phyloP scores from a whole-genome alignment of 176 grass and related monocot species.

The Raddia guianensis region DNA sequence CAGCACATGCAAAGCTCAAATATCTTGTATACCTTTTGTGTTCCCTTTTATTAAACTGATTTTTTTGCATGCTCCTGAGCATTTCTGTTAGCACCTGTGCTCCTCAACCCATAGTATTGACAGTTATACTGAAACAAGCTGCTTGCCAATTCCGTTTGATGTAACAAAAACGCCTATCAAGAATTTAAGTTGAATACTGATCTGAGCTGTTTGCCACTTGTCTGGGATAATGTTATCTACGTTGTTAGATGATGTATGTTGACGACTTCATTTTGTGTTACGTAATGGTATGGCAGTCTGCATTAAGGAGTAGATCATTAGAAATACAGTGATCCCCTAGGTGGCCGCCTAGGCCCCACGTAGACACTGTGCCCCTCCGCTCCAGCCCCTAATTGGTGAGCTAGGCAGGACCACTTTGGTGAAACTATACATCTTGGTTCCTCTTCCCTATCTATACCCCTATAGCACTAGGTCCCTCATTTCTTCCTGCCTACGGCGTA shows the following conservation, averaged over 20 bases:
- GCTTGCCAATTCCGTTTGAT: neutral
- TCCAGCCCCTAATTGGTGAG: no score
- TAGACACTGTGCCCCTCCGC: no score
- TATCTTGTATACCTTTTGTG: neutral
- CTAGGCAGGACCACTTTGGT: no score
- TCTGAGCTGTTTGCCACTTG: neutral
- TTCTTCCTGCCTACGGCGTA: no score
- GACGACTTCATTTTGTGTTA: neutral
- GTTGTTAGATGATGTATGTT: slow-evolving; percentile 1
- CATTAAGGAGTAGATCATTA: neutral
- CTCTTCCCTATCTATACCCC: no score
- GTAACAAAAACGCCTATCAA: neutral
- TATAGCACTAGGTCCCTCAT: no score
- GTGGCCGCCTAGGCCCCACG: no score
- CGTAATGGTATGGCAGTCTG: neutral
- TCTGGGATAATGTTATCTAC: neutral
- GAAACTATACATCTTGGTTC: no score
- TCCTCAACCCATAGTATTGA: neutral
- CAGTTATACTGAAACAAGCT: neutral
- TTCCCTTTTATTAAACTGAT: neutral
- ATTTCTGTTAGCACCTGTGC: neutral
- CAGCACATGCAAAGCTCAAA: neutral
- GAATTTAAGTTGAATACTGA: neutral
- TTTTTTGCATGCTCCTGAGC: neutral
- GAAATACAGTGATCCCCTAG: no score